phyloP scores from a whole-genome alignment of 2,329 filamentous ascomycete genomes.

The Fusarium burgessii region DNA sequence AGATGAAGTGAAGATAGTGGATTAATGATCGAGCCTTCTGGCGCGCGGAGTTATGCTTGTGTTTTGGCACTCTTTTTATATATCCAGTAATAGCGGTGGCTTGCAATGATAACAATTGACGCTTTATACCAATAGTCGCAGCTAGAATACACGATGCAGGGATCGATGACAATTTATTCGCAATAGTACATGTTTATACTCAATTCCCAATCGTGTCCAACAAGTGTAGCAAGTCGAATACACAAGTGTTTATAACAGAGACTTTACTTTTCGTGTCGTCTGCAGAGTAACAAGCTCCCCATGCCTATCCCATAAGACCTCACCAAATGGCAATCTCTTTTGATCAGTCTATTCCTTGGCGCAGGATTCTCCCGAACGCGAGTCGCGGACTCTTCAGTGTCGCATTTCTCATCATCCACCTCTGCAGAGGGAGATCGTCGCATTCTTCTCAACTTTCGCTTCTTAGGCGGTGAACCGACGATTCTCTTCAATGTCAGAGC shows the following conservation, averaged over 20 bases:
- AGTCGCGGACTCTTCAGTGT: too few species aligned
- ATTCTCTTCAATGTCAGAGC: not conserved
- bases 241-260: too few species aligned
- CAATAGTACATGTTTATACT: too few species aligned
- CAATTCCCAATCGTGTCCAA: not conserved
- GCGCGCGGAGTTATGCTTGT: conserved; percentile 18
- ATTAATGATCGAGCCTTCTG: not conserved
- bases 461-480: not conserved
- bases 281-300: too few species aligned
- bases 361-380: too few species aligned
- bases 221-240: not conserved
- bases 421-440: fast-evolving
- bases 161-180: not conserved
- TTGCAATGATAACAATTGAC: not conserved
- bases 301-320: too few species aligned
- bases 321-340: too few species aligned
- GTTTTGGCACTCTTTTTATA: not conserved
- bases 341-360: too few species aligned
- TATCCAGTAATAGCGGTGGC: conserved; percentile 4
- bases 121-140: not conserved
- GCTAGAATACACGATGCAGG: not conserved
- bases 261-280: too few species aligned
- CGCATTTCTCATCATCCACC: not conserved
- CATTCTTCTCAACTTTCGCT: not conserved
- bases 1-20: not conserved